Percentiles rank a stretch among this genome's conserved stretches.
Conservation (phyloP, 805 yeast species). For the Phaffomyces opuntiae region DNA sequence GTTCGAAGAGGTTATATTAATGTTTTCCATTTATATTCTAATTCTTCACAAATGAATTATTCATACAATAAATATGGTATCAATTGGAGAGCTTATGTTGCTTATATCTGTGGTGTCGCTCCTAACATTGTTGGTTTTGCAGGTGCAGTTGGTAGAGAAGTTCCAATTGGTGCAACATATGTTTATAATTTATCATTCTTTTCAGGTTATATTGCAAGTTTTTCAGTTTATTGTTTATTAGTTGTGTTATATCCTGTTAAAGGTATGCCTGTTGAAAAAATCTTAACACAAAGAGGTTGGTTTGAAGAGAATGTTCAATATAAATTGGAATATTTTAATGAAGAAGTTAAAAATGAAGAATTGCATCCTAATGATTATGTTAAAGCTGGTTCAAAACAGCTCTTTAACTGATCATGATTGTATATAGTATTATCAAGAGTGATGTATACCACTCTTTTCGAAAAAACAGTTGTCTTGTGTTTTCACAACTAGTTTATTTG, state of each 20-base stretch:
- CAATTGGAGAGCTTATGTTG: conserved; percentile 80
- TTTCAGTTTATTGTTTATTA: conserved; percentile 45
- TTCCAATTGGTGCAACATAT: conserved; percentile 71
- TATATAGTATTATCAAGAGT: no score
- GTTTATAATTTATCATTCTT: conserved; percentile 72
- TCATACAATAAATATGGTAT: conserved; percentile 55
- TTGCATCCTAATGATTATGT: conserved; percentile 16
- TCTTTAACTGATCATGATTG: background rate
- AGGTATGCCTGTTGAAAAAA: conserved; percentile 35
- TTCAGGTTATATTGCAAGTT: conserved; percentile 61
- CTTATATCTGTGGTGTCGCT: conserved; percentile 71
- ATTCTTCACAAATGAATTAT: conserved; percentile 37
- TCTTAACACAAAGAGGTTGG: conserved; percentile 46
- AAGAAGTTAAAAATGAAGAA: conserved; percentile 9
- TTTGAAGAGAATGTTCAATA: conserved; percentile 20
- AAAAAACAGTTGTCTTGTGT: no score
- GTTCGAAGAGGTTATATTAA: conserved; percentile 67
- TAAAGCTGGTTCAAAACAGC: background rate
- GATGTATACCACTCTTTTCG: no score
- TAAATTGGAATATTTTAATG: conserved; percentile 11
- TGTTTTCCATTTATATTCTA: conserved; percentile 57
- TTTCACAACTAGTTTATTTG: no score
- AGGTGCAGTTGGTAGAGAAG: conserved; percentile 68
- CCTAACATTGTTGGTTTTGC: conserved; percentile 86
- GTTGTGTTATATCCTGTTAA: conserved; percentile 45